Percentiles rank a stretch among this genome's conserved stretches.
phyloP scores from a whole-genome alignment of 495 filamentous ascomycete genomes.

The Aspergillus hancockii region DNA sequence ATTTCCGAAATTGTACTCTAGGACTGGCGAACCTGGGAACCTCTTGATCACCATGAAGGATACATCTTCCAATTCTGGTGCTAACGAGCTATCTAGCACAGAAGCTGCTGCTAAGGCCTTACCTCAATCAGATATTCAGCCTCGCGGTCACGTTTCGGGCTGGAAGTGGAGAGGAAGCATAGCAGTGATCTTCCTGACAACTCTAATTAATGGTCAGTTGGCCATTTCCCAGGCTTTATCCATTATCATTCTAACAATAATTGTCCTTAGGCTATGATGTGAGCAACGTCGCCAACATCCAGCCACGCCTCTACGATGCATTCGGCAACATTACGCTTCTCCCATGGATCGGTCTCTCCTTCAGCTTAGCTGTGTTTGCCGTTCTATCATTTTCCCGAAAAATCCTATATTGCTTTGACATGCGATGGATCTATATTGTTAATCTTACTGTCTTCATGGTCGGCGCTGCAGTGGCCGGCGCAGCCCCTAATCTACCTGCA shows the following conservation, averaged over 20 bases:
- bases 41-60: no score
- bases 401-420: constrained; percentile 28
- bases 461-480: constrained; percentile 34
- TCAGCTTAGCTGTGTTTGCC: constrained; percentile 16
- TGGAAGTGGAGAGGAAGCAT: constrained; percentile 19
- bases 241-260: no score
- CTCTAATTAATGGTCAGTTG: constrained; percentile 12
- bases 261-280: constrained; percentile 21
- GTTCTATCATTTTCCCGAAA: constrained; percentile 12
- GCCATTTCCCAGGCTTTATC: neutral
- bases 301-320: constrained; percentile 13
- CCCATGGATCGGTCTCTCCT: constrained; percentile 19
- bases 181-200: constrained; percentile 11
- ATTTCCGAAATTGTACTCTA: no score
- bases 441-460: constrained; percentile 30
- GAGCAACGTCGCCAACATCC: constrained; percentile 21
- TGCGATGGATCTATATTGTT: constrained; percentile 30
- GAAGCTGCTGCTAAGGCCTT: neutral
- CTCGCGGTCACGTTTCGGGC: neutral
- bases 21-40: no score
- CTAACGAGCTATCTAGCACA: no score
- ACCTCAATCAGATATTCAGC: neutral
- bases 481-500: constrained; percentile 28
- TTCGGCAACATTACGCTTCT: constrained; percentile 20
- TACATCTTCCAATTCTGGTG: no score